Base-by-base conservation (phyloP, 192 early-diverging fungal genomes). In the Irineochytrium annulatum region DNA sequence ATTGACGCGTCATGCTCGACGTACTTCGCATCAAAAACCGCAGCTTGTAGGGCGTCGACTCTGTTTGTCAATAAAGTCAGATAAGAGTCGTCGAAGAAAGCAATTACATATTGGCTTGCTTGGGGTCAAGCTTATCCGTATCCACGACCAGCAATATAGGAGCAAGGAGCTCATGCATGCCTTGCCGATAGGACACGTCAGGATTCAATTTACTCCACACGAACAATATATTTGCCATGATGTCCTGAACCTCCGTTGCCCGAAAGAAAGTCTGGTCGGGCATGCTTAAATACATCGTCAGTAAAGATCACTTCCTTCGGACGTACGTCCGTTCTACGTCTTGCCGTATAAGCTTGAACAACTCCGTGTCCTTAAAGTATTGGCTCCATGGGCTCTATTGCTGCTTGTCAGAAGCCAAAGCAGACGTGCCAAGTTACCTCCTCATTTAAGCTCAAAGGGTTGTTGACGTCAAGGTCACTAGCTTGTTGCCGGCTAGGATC, bases 111-210 rank as follows among this genome's bases (percentile, higher is more conserved):
- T 8, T 19, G 6, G 20, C 24, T 52, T 5, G 17, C 3, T 41
- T 57, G 6, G 26, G 17, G 8, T 24, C 77, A 16, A 78, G 64
- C 52, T 77, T 74, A 55, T 98, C 95, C 3, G 65, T 43, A 24
- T 92, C 79, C 20, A 98, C 83, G 0, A 88, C 85, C 72, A 85
- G 71, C 17, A 91, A 81, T 19, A 96, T 73, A 20, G 91, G 89
- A 0, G 91, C 95, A 14, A 93, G 67, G 26, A 98, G 60, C 69
- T 98, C 95, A 64, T 98, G 95, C 95, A 98, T 98, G 28, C 95
- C 95, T 68, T 98, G 95, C 35, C 95, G 83, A 73, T 98, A 98
- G 17, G 88, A 87, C n/a, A 96, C 79, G 30, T 85, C 86, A 14
- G 79, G 75, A 62, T 98, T 87, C 66, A 93, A 77, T 64, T 93